Conservation (phyloP, 352 stramenopile species). For the Phytophthora melonis region DNA sequence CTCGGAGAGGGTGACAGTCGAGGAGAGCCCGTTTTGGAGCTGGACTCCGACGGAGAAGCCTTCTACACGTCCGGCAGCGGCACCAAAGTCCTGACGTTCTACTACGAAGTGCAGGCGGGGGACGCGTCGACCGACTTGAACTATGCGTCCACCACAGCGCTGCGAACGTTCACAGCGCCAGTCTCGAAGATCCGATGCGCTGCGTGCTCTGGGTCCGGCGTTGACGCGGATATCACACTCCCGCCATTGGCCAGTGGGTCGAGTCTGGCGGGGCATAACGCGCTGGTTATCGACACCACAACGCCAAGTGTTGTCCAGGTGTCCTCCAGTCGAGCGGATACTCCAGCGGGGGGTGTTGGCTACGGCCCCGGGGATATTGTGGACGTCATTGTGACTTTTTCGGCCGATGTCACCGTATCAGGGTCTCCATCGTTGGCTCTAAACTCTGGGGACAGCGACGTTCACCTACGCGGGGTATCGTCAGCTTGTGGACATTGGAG, state of each 20-base stretch:
- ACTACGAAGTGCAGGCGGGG: slow-evolving; percentile 65
- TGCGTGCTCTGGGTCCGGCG: slow-evolving; percentile 24
- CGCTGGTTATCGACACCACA: slow-evolving; percentile 54
- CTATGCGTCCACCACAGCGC: slow-evolving; percentile 54
- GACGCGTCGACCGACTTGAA: slow-evolving; percentile 59
- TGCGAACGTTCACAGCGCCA: slow-evolving; percentile 42
- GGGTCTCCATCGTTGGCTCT: slow-evolving; percentile 55
- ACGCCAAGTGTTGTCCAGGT: slow-evolving; percentile 52
- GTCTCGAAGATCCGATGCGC: slow-evolving; percentile 36
- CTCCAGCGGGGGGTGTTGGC: slow-evolving; percentile 30
- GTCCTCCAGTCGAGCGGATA: slow-evolving; percentile 52
- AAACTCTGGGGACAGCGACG: slow-evolving; percentile 56
- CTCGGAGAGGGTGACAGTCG: slow-evolving; percentile 54
- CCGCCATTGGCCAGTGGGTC: slow-evolving; percentile 25
- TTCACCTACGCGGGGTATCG: slow-evolving; percentile 66
- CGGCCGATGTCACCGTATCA: slow-evolving; percentile 57
- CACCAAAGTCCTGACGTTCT: slow-evolving; percentile 62
- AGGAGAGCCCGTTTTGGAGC: slow-evolving; percentile 60
- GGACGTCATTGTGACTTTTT: slow-evolving; percentile 74
- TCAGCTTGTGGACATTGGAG: slow-evolving; percentile 75
- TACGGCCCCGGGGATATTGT: slow-evolving; percentile 81
- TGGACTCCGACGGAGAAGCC: slow-evolving; percentile 74
- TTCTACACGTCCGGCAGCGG: slow-evolving; percentile 57
- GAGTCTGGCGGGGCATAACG: slow-evolving; percentile 46
- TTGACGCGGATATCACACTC: slow-evolving; percentile 55